Percentiles rank a stretch among this genome's conserved stretches.
Conservation (phyloP, 2,329 filamentous ascomycete genomes). For the Colletotrichum melonis region DNA sequence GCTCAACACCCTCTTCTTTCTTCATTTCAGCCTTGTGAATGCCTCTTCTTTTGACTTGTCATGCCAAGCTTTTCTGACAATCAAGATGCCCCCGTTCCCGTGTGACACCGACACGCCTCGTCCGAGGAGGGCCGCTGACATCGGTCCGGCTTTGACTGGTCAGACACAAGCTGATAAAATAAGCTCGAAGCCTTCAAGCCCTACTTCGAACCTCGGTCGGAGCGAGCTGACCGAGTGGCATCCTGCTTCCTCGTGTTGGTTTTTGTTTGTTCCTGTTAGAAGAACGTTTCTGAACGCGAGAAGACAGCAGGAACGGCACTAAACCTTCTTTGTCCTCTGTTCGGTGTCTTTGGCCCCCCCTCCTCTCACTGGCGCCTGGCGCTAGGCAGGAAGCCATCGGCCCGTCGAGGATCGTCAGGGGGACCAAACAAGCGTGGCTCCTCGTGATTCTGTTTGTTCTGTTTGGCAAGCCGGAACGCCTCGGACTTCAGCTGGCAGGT, state of each 20-base stretch:
- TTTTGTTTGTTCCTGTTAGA: no score
- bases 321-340: slow-evolving; percentile 7
- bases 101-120: neutral
- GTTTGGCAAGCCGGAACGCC: neutral
- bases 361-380: neutral
- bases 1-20: neutral
- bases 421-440: neutral
- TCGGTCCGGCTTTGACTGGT: neutral
- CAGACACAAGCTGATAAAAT: neutral
- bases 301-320: neutral
- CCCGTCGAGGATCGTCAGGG: slow-evolving; percentile 1
- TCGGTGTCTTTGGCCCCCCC: slow-evolving; percentile 15
- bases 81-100: neutral
- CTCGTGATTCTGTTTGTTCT: neutral
- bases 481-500: neutral
- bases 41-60: neutral
- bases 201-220: neutral
- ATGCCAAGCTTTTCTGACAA: slow-evolving; percentile 25
- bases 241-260: neutral
- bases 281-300: neutral
- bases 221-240: neutral
- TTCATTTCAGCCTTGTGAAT: neutral
- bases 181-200: neutral
- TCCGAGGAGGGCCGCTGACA: neutral
- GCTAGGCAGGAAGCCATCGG: neutral